These are phyloP conservation scores for Ricinus communis DNA, from an alignment of 345 rosid genomes.

Conservation along the genomic window DNA sequence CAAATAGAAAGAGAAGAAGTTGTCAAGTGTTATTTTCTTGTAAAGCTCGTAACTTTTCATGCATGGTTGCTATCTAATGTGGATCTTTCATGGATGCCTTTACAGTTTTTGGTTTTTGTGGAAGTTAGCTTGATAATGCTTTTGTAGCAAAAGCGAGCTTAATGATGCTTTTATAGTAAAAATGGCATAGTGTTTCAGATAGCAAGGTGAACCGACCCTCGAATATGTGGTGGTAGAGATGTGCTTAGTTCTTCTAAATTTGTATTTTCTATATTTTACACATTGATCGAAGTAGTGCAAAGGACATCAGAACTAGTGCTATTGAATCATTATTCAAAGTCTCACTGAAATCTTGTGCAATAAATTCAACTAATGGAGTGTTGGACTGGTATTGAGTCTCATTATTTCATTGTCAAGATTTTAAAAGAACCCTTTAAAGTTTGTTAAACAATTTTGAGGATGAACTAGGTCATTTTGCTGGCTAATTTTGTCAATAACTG, in stretches of 20 bases:
- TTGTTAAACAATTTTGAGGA: neutral
- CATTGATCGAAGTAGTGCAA: neutral
- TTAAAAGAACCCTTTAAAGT: neutral
- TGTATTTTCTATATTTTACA: neutral
- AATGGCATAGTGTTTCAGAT: neutral
- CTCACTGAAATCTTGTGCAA: neutral
- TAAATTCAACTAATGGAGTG: neutral
- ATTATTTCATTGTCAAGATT: neutral
- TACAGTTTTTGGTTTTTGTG: neutral
- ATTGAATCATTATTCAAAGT: neutral
- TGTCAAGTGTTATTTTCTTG: neutral
- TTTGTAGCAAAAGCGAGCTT: neutral
- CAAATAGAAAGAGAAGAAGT: neutral
- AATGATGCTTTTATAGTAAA: neutral
- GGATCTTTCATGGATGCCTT: neutral
- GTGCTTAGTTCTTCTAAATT: neutral
- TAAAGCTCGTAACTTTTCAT: neutral
- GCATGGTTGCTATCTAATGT: neutral
- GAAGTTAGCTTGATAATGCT: neutral
- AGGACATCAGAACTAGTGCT: neutral
- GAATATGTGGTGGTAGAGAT: slow-evolving; percentile 3
- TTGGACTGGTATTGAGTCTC: neutral
- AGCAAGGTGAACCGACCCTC: neutral
- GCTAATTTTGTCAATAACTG: neutral
- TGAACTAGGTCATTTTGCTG: neutral